Base-by-base conservation (phyloP, 2,329 filamentous ascomycete genomes). In the Cyclaneusma minus region DNA sequence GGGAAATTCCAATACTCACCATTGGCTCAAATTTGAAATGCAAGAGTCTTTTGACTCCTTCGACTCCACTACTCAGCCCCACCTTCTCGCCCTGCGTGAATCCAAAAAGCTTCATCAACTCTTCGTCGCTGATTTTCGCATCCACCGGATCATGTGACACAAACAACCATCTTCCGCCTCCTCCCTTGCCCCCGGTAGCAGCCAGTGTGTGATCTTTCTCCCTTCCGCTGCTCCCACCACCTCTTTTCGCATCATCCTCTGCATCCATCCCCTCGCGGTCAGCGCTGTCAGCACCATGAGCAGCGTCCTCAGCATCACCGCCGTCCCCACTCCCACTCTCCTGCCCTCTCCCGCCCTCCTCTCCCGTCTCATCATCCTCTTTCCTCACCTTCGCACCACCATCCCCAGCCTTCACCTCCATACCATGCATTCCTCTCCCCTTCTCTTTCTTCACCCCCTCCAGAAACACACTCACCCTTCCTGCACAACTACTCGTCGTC, bases 1-100 rank as follows among this genome's bases (percentile, higher is more conserved):
- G n/a, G n/a, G n/a, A n/a, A n/a, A n/a, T n/a, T n/a, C n/a, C n/a
- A 24, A 27, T 14, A 24, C 71, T 47, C 63, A 92, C 85, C 83
- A 94, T 84, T 4, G 85, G 83, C 49, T 94, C 85, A 45, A 91
- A 94, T 51, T 92, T 89, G 54, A 93, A 80, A 50, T 87, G 82
- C 26, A 93, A 62, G 49, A 67, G 51, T 43, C 65, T 58, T 41
- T 53, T 50, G n/a, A n/a, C n/a, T 29, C 47, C 46, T 27, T 38
- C 42, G 29, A 35, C 47, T 32, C 29, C 40, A 39, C 19, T 33
- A 34, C 4, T 31, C 31, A 7, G 29, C 27, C 17, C 28, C 30
- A 16, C 29, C 33, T 23, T 36, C 35, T 40, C 27, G 10, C 41
- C 45, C 24, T 39, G 49, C 9, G 49, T 39, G 34, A 66, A 49